Conservation (phyloP, 805 yeast species). For the Blastobotrys terrestris region DNA sequence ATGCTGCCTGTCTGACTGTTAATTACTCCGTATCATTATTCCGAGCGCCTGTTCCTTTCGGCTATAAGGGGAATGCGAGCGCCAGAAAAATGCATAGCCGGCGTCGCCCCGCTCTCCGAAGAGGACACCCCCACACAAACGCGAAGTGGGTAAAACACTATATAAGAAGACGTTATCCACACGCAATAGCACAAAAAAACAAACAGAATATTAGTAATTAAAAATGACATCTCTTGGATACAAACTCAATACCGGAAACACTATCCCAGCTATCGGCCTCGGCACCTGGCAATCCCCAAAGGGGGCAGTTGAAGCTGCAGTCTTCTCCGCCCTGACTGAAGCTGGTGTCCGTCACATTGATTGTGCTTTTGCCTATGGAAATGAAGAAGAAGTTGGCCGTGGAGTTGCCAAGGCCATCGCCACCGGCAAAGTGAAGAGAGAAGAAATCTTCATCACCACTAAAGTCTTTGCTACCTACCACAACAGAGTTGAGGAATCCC, state of each 20-base stretch:
- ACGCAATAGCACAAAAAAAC: background rate
- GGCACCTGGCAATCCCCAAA: conserved; percentile 67
- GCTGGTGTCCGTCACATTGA: conserved; percentile 74
- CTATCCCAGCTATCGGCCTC: conserved; percentile 62
- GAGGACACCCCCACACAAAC: background rate
- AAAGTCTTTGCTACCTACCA: conserved; percentile 43
- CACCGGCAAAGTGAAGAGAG: conserved; percentile 51
- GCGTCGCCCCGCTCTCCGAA: background rate
- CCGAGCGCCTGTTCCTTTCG: no score
- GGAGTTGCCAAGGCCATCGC: conserved; percentile 35
- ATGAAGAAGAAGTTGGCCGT: conserved; percentile 57
- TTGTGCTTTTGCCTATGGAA: conserved; percentile 63
- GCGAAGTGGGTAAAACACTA: background rate
- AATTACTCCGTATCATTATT: background rate
- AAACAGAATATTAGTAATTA: background rate
- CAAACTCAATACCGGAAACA: conserved; percentile 49
- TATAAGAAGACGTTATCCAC: background rate
- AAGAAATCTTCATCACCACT: conserved; percentile 63
- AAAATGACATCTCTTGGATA: conserved; percentile 5
- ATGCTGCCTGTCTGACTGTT: no score
- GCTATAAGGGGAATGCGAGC: background rate
- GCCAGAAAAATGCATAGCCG: background rate
- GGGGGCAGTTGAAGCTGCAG: conserved; percentile 50
- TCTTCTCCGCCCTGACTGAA: conserved; percentile 45
- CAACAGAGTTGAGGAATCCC: conserved; percentile 41